Base-by-base conservation (phyloP, 495 filamentous ascomycete species). In the Cudoniella acicularis region DNA sequence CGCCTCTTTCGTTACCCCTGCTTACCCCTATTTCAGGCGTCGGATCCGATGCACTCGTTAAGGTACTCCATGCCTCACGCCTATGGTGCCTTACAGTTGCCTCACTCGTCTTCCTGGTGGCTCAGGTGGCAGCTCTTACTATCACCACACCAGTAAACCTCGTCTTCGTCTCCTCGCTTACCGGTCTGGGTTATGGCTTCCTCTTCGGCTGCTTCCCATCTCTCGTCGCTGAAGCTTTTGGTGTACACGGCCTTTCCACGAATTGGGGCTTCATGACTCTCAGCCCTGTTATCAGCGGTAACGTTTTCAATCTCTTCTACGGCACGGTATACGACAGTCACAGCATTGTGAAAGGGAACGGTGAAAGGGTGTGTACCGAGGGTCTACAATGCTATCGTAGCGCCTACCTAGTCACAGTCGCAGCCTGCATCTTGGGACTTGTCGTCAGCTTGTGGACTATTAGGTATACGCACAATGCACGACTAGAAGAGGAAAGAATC, bases 221-320 rank as follows among this genome's bases (percentile, higher is more conserved):
- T 0, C 83, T 98, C 49, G 87, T 92, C 2, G 89, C 92, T 11
- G 92, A 98, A 67, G 85, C 88, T 2, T 98, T 98, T 69, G 94
- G 95, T 24, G 85, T 96, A 40, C 77, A 83, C 59, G 92, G 94
- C n/a, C 77, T 98, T 18, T 87, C 82, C 63, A 87, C 90, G 70
- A 96, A 96, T 71, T 98, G 93, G 91, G 94, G 94, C 27, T 87
- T 85, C 63, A 96, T 98, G 88, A 97, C 89, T 0, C 74, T 98
- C 17, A 83, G 87, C 11, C 91, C 92, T 0, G 87, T 96, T 3
- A 73, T 96, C 51, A 90, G 84, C 17, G 90, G 90, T 42, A 95
- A 98, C 56, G 72, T 96, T 26, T 97, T 97, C 76, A 98, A 97
- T 71, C 72, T 98, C 2, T 80, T 91, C 46, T 98, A 98, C 68